These are phyloP conservation scores for Scheffersomyces titani DNA, from an alignment of 1,139 yeast species.

Conservation along the genomic window DNA sequence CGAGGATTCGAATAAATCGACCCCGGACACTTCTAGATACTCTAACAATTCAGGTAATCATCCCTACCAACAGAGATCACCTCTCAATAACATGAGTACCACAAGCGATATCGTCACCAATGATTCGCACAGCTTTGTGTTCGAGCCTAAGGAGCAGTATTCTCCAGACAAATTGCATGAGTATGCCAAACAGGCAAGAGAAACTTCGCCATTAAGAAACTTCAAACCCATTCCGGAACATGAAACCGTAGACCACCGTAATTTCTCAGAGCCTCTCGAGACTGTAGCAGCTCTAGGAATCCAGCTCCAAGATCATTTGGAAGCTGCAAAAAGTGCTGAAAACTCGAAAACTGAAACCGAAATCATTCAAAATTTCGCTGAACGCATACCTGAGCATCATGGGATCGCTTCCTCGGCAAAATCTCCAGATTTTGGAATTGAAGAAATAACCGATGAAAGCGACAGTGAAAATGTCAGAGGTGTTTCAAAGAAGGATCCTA, in stretches of 20 bases:
- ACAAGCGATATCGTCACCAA: conserved; percentile 3
- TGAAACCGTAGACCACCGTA: conserved; percentile 9
- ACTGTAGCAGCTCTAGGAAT: conserved; percentile 27
- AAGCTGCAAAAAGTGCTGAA: conserved; percentile 3
- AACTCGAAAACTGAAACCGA: conserved; percentile 1
- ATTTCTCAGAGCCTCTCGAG: conserved; percentile 28
- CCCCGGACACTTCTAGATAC: not conserved
- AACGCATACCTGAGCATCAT: conserved; percentile 10
- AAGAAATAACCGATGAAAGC: conserved; percentile 36
- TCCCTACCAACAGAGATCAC: conserved; percentile 18
- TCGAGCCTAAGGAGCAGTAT: conserved; percentile 15
- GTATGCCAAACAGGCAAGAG: conserved; percentile 18
- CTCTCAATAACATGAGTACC: conserved; percentile 4
- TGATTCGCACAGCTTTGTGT: conserved; percentile 39
- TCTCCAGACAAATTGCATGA: conserved; percentile 23
- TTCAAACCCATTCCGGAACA: conserved; percentile 13
- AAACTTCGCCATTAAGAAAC: conserved; percentile 24
- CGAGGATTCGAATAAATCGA: not conserved
- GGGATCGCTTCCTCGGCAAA: conserved; percentile 4
- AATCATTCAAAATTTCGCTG: conserved; percentile 11
- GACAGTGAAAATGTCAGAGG: conserved; percentile 12
- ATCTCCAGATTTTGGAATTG: conserved; percentile 41
- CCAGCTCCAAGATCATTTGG: conserved; percentile 24
- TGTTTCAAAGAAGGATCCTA: not conserved
- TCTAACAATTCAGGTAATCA: conserved; percentile 6